Conservation (phyloP, 768 basidiomycete species). For the Rhodotorula sphaerocarpa region DNA sequence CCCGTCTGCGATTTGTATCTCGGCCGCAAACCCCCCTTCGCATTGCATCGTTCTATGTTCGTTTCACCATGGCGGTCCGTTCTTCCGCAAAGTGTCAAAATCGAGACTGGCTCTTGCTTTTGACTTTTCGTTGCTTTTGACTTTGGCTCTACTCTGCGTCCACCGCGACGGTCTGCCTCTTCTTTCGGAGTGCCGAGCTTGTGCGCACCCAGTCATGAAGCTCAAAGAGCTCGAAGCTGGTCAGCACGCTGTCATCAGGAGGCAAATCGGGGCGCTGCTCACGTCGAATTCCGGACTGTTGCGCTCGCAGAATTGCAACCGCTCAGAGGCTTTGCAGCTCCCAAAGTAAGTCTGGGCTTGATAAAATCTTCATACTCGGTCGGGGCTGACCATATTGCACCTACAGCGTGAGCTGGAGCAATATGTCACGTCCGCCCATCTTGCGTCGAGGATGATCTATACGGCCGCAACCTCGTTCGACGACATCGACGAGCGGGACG, state of each 20-base stretch:
- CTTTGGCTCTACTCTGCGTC: too few species aligned
- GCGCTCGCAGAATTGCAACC: constrained; percentile 31
- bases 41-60: too few species aligned
- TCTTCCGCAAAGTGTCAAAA: too few species aligned
- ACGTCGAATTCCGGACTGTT: not conserved
- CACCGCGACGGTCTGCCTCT: too few species aligned
- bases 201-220: too few species aligned
- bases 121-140: too few species aligned
- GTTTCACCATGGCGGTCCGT: too few species aligned
- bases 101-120: too few species aligned
- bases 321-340: constrained; percentile 33
- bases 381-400: too few species aligned
- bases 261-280: not conserved
- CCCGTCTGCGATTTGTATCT: too few species aligned
- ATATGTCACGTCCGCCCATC: constrained; percentile 36
- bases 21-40: too few species aligned
- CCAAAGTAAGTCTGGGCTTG: not conserved
- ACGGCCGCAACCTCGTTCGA: constrained; percentile 35
- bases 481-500: constrained; percentile 37
- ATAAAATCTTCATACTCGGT: not conserved
- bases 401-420: constrained; percentile 33
- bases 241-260: not conserved
- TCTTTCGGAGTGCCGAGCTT: too few species aligned
- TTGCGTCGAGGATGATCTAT: constrained; percentile 38
- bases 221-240: constrained; percentile 38